Evolutionary conservation across 2,329 filamentous ascomycete species (phyloP).

Genomic region (Onygenales sp.): DNA sequence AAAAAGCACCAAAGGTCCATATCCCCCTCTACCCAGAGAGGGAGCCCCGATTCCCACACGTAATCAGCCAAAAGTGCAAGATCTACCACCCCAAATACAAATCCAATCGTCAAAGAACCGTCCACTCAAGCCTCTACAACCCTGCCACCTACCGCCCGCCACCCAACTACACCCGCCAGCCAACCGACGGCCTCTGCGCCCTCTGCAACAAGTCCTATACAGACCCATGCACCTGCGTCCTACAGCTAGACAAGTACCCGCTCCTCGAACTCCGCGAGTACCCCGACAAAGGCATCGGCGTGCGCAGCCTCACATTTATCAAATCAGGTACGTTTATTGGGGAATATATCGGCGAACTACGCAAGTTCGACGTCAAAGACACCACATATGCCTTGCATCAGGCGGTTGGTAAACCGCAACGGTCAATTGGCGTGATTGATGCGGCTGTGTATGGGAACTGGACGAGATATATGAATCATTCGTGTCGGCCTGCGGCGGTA

Average conservation of each 20-base stretch:
- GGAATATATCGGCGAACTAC: constrained; percentile 18
- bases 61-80: background rate
- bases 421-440: constrained; percentile 8
- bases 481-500: constrained; percentile 18
- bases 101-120: background rate
- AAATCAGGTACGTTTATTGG: constrained; percentile 16
- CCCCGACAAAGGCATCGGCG: constrained; percentile 19
- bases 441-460: constrained; percentile 22
- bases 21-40: background rate
- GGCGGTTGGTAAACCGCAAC: background rate
- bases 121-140: background rate
- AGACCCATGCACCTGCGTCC: constrained; percentile 14
- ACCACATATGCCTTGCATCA: constrained; percentile 13
- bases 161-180: background rate
- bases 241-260: constrained; percentile 7
- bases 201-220: constrained; percentile 9
- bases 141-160: background rate
- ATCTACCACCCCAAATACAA: constrained; percentile 1
- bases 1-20: background rate
- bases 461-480: constrained; percentile 28
- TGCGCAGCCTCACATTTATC: constrained; percentile 20
- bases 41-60: background rate
- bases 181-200: constrained; percentile 11
- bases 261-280: constrained; percentile 25
- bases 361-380: constrained; percentile 5